These are phyloP conservation scores for Epithele typhae DNA, from an alignment of 768 basidiomycete genomes.

Conservation along the genomic window DNA sequence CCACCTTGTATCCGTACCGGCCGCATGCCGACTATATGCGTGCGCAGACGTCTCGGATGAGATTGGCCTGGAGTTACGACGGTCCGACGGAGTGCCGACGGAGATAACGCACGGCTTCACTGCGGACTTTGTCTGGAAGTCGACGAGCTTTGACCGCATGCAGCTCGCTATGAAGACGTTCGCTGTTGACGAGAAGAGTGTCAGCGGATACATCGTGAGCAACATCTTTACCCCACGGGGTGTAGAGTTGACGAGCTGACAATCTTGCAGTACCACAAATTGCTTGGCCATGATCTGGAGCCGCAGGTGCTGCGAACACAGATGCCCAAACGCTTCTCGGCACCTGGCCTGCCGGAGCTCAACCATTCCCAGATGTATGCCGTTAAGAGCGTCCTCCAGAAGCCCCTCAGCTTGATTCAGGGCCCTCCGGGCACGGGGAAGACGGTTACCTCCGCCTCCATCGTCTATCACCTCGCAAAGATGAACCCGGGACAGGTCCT, in stretches of 20 bases:
- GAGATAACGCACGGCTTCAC: constrained; percentile 94
- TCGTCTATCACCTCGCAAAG: constrained; percentile 97
- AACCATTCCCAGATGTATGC: constrained; percentile 99
- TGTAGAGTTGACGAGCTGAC: too few species aligned
- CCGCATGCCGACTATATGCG: neutral
- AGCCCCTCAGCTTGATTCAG: constrained; percentile 96
- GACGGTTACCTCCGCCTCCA: constrained; percentile 98
- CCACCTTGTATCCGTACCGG: neutral
- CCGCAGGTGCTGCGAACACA: constrained; percentile 87
- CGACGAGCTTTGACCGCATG: constrained; percentile 99
- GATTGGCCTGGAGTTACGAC: constrained; percentile 87
- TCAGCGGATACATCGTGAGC: constrained; percentile 83
- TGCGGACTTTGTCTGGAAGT: constrained; percentile 99
- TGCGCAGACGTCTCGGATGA: constrained; percentile 91
- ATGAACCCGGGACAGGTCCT: constrained; percentile 99
- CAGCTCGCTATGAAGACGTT: constrained; percentile 99
- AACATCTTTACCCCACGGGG: neutral
- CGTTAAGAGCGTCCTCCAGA: constrained; percentile 97
- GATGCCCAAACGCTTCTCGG: constrained; percentile 97
- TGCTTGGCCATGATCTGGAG: constrained; percentile 95
- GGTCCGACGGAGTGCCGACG: constrained; percentile 88
- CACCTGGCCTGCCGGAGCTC: constrained; percentile 94
- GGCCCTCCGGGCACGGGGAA: constrained; percentile 99
- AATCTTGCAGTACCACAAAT: constrained; percentile 97
- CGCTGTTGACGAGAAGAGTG: constrained; percentile 98